phyloP scores from a whole-genome alignment of 495 filamentous ascomycete genomes.

The Hyaloscypha bicolor region DNA sequence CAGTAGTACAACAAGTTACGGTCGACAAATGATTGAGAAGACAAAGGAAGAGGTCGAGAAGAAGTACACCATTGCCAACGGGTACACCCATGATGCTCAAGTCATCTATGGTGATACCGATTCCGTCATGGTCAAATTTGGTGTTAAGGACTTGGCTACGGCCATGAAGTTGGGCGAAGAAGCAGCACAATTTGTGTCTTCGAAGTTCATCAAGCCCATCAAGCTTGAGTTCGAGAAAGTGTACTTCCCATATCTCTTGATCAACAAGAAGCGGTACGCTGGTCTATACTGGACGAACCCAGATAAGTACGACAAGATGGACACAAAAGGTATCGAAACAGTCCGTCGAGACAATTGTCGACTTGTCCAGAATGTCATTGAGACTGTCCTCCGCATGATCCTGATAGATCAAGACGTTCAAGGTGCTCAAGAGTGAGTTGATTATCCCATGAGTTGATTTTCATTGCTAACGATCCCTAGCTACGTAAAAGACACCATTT shows the following conservation, averaged over 20 bases:
- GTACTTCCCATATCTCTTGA: slow-evolving; percentile 96
- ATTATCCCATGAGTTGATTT: background rate
- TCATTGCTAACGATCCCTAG: slow-evolving; percentile 45
- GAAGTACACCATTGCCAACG: slow-evolving; percentile 88
- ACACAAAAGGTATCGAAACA: slow-evolving; percentile 98
- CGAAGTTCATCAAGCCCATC: slow-evolving; percentile 92
- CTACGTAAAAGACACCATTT: slow-evolving; percentile 95
- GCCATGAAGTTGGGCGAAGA: slow-evolving; percentile 95
- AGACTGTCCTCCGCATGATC: slow-evolving; percentile 93
- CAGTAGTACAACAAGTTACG: slow-evolving; percentile 93
- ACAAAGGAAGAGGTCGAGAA: slow-evolving; percentile 92
- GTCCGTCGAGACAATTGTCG: slow-evolving; percentile 96
- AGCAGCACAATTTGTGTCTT: slow-evolving; percentile 82
- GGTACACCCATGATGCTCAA: slow-evolving; percentile 88
- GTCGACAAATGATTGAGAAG: slow-evolving; percentile 97
- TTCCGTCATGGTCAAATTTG: slow-evolving; percentile 99
- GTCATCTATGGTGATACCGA: slow-evolving; percentile 99
- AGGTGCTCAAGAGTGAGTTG: slow-evolving; percentile 83
- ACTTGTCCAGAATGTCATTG: slow-evolving; percentile 94
- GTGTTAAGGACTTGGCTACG: slow-evolving; percentile 76
- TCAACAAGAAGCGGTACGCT: slow-evolving; percentile 99
- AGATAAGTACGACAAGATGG: slow-evolving; percentile 98
- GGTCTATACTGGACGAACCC: slow-evolving; percentile 96
- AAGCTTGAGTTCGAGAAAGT: slow-evolving; percentile 99
- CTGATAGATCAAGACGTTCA: slow-evolving; percentile 89